Base-by-base conservation (phyloP, 225 moss, liverwort and hornwort species). In the Climacium dendroides region DNA sequence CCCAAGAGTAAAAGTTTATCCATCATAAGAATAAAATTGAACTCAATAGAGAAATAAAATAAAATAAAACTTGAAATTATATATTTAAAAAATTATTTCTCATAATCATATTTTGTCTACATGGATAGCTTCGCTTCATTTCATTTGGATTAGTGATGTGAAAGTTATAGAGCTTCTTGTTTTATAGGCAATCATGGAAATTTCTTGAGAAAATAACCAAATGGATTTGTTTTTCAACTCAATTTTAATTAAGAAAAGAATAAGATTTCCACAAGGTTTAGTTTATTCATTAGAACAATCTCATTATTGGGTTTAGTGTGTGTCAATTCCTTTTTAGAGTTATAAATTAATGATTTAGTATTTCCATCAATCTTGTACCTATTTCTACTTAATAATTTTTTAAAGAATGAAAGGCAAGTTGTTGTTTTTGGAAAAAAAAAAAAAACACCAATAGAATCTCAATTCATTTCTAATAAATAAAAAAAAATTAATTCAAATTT, bases 61-160 rank as follows among this genome's bases (percentile, higher is more conserved):
- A n/a, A n/a, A n/a, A n/a, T n/a, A n/a, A n/a, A n/a, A n/a, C n/a
- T n/a, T n/a, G n/a, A 15, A 0, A 41, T 41, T 2, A 25, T 70
- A 8, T 25, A 41, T 14, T 15, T 15, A 1, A 8, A 15, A 71
- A 43, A 3, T 43, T 15, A 26, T 5, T n/a, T n/a, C n/a, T n/a
- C n/a, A n/a, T n/a, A n/a, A n/a, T n/a, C n/a, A n/a, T n/a, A n/a
- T n/a, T n/a, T n/a, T n/a, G n/a, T n/a, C n/a, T n/a, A n/a, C n/a
- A n/a, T n/a, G n/a, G n/a, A 0, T 1, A 41, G 7, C 3, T 41
- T 39, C 25, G 41, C 26, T 26, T 9, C 0, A 0, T 0, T 0
- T n/a, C n/a, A n/a, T n/a, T n/a, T n/a, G n/a, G n/a, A n/a, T n/a
- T n/a, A n/a, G n/a, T n/a, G n/a, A n/a, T n/a, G n/a, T n/a, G n/a